Base-by-base conservation (phyloP, 306 rosid genomes). In the Hylodesmum podocarpum region DNA sequence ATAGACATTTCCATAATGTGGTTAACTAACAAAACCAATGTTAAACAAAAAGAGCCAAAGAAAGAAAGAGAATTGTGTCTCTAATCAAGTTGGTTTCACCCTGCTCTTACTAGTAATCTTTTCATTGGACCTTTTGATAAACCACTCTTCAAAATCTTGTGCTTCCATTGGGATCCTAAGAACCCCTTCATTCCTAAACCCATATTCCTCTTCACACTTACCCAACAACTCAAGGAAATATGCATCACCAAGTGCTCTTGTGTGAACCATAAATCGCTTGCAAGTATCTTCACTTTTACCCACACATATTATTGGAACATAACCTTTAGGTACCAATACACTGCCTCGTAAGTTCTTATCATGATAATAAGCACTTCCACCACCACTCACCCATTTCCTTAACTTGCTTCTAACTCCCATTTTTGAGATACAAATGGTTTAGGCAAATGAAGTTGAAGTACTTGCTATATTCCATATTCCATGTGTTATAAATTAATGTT, bases 281-380 rank as follows among this genome's bases (percentile, higher is more conserved):
- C 75, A 66, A 0, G 47, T 51, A 7, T 83, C 87, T 5, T 82
- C 82, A 34, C 80, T 73, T 64, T 72, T 70, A 0, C 89, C 91
- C 18, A 89, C 93, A 71, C 81, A 85, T 34, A 89, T 68, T 34
- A 89, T 68, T n/a, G 91, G 91, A 62, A 87, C 83, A 76, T 85
- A 83, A 28, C 91, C 93, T 61, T 51, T 81, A 0, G 83, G 79
- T 3, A 70, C 65, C 70, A 50, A 33, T 0, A 78, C 9, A 63
- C 79, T 39, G 19, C 54, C 41, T 69, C 55, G n/a, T n/a, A n/a
- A n/a, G n/a, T n/a, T n/a, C n/a, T n/a, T n/a, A n/a, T n/a, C n/a
- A n/a, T 72, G 10, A 80, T 70, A 1, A 1, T 49, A 6, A 31
- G 12, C 46, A 72, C 76, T 68, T 6, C 29, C 53, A 77, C 31